Conservation (phyloP, 805 yeast species). For the Hanseniaspora nectarophila region DNA sequence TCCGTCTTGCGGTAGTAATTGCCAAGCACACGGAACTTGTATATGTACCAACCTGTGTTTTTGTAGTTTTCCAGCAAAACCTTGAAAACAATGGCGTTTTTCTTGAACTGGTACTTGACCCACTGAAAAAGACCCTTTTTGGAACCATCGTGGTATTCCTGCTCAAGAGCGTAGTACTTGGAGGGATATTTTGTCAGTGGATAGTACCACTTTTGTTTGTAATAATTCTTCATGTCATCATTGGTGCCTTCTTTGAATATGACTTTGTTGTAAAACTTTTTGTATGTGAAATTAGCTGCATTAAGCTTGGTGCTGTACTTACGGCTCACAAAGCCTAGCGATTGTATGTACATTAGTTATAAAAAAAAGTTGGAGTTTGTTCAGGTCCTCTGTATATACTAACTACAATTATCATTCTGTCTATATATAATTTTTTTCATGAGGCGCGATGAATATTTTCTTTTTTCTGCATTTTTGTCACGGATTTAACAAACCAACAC, state of each 20-base stretch:
- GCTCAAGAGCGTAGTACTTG: neutral
- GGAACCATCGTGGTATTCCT: neutral
- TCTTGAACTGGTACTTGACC: conserved; percentile 9
- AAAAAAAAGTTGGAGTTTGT: no score
- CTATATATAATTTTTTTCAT: neutral
- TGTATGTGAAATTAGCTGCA: neutral
- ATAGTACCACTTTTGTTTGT: conserved; percentile 6
- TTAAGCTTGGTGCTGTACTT: neutral
- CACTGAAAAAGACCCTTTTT: neutral
- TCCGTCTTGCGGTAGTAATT: neutral
- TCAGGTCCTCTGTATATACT: no score
- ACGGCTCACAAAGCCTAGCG: neutral
- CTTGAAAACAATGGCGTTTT: conserved; percentile 3
- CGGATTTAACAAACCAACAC: neutral
- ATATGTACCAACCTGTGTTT: conserved; percentile 13
- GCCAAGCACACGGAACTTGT: neutral
- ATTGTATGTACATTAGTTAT: no score
- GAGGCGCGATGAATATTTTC: neutral
- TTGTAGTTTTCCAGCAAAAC: conserved; percentile 7
- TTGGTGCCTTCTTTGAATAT: neutral
- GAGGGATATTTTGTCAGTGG: conserved; percentile 7
- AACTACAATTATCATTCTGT: neutral
- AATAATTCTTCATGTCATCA: conserved; percentile 4
- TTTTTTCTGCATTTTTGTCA: neutral
- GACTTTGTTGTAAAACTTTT: neutral